These are phyloP conservation scores for Dictyostelium intermedium DNA, from an alignment of 78 protist species.

Conservation along the genomic window DNA sequence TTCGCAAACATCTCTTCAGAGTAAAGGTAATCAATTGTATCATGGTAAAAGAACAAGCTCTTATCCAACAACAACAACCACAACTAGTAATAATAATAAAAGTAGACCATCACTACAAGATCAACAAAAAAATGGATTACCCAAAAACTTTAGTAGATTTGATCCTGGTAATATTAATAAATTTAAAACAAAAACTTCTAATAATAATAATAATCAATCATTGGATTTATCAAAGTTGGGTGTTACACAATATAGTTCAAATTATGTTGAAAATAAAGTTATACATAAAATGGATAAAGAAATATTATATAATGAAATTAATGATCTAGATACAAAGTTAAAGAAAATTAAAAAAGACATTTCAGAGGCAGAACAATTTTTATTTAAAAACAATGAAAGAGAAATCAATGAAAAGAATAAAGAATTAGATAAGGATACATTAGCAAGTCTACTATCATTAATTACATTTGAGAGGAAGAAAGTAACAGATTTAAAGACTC, in stretches of 20 bases:
- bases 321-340: neutral
- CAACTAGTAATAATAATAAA: neutral
- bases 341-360: neutral
- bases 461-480: slow-evolving; percentile 6
- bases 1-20: neutral
- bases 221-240: slow-evolving; percentile 21
- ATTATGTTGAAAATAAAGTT: slow-evolving; percentile 25
- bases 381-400: slow-evolving; percentile 9
- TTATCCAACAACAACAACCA: neutral
- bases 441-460: neutral
- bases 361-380: neutral
- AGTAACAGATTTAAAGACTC: neutral
- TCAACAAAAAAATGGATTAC: neutral
- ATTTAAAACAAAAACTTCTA: neutral
- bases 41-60: neutral
- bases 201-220: slow-evolving; percentile 19
- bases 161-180: neutral
- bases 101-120: neutral
- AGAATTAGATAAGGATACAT: neutral
- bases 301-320: slow-evolving; percentile 17
- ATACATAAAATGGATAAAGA: slow-evolving; percentile 25
- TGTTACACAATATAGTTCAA: slow-evolving; percentile 23
- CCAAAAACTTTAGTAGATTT: neutral
- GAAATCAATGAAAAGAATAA: neutral
- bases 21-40: neutral